phyloP scores from a whole-genome alignment of 331 rosid genomes.

The Stylosanthes scabra region DNA sequence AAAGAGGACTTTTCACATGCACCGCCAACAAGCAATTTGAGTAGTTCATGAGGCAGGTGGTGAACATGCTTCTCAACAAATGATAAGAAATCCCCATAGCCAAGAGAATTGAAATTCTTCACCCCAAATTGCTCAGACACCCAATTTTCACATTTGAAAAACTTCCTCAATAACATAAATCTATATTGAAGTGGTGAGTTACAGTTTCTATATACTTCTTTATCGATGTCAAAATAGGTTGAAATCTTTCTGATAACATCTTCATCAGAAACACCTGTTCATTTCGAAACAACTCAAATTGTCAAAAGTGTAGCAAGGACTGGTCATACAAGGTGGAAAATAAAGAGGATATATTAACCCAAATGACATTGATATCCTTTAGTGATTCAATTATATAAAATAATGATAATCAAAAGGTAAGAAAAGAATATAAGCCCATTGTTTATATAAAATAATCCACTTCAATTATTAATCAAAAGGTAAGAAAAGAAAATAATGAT shows the following conservation, averaged over 20 bases:
- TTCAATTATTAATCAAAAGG: neutral
- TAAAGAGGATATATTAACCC: neutral
- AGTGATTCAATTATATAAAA: neutral
- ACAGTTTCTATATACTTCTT: constrained; percentile 40
- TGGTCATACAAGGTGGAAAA: neutral
- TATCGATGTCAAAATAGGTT: constrained; percentile 59
- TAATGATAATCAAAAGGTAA: neutral
- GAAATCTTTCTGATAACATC: constrained; percentile 68
- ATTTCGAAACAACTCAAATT: constrained; percentile 29
- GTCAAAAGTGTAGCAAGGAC: constrained; percentile 24
- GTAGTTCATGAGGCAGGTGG: constrained; percentile 68
- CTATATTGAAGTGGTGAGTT: constrained; percentile 44
- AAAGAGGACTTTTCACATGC: constrained; percentile 51
- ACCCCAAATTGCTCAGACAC: constrained; percentile 72
- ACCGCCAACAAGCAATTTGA: constrained; percentile 52
- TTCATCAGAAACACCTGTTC: constrained; percentile 68
- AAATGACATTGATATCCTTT: constrained; percentile 1
- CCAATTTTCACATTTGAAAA: constrained; percentile 76
- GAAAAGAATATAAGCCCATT: neutral
- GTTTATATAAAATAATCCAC: neutral
- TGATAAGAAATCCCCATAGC: constrained; percentile 72
- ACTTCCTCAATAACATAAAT: constrained; percentile 59
- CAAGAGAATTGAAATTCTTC: constrained; percentile 73
- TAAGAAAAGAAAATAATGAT: neutral
- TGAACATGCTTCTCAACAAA: constrained; percentile 65